Conservation (phyloP, 768 basidiomycete species). For the Psilocybe subaeruginosa region DNA sequence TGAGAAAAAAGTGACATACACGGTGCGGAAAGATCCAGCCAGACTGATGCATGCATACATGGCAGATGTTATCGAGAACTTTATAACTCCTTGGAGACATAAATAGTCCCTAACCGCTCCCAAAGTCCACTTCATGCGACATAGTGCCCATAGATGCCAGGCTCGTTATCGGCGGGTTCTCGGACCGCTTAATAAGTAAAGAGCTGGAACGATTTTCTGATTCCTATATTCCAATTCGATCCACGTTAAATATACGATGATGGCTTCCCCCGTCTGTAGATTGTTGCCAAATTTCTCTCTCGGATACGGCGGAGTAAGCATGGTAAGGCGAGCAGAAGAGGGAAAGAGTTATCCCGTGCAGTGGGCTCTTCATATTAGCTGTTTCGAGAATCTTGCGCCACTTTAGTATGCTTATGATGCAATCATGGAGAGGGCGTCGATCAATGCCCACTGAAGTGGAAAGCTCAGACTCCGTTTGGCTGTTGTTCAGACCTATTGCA, state of each 20-base stretch:
- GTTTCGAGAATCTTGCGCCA: too few species aligned
- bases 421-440: too few species aligned
- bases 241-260: too few species aligned
- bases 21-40: neutral
- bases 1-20: neutral
- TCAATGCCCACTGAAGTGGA: too few species aligned
- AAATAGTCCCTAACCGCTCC: neutral
- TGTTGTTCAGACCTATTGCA: too few species aligned
- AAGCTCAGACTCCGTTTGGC: too few species aligned
- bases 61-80: neutral
- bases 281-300: neutral
- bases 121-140: neutral
- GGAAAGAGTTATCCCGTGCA: too few species aligned
- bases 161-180: neutral
- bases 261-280: neutral
- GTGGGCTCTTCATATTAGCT: too few species aligned
- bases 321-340: too few species aligned
- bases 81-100: neutral
- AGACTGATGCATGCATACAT: neutral
- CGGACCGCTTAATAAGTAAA: neutral
- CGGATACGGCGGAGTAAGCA: too few species aligned
- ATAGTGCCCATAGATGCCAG: neutral
- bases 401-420: too few species aligned
- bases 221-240: neutral
- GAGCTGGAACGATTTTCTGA: neutral